These are phyloP conservation scores for Solanum microdontum DNA, from an alignment of 257 asterid species.

Conservation along the genomic window DNA sequence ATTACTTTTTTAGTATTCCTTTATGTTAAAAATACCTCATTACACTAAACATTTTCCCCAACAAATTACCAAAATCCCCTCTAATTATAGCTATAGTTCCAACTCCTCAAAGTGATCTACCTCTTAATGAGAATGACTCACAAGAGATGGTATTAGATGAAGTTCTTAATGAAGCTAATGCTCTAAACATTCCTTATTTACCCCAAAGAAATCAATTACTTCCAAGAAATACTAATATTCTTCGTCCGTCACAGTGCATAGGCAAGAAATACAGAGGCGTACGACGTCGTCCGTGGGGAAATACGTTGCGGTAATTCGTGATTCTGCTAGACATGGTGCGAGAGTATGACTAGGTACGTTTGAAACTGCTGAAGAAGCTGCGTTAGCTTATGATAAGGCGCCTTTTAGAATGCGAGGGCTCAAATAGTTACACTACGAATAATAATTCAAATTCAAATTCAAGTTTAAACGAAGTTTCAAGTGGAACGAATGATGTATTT, in stretches of 20 bases:
- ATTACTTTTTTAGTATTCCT: not conserved
- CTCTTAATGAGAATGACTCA: conserved; percentile 62
- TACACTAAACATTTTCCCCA: not conserved
- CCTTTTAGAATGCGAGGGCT: conserved; percentile 53
- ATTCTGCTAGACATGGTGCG: conserved; percentile 35
- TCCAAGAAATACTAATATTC: not conserved
- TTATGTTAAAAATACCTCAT: conserved; percentile 4
- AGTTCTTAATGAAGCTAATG: conserved; percentile 40
- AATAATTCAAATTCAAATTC: not conserved
- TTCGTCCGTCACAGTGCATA: conserved; percentile 6
- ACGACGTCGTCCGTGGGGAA: conserved; percentile 59
- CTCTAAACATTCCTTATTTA: conserved; percentile 1
- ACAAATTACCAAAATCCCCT: not conserved
- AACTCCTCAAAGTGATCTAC: conserved; percentile 9
- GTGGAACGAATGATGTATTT: not conserved
- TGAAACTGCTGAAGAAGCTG: conserved; percentile 51
- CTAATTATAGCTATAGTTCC: conserved; percentile 11
- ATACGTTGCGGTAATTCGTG: conserved; percentile 63
- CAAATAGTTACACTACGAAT: not conserved
- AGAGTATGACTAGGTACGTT: conserved; percentile 60
- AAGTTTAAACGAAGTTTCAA: not conserved
- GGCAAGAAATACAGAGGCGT: conserved; percentile 51
- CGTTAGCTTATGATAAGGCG: conserved; percentile 58
- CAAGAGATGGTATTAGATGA: conserved; percentile 47
- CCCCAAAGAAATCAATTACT: conserved; percentile 6